A percentile compares a stretch with the other conserved stretches of the same genome.
Evolutionary conservation across 2,329 filamentous ascomycete species (phyloP).

Genomic region (Aspergillus latus): DNA sequence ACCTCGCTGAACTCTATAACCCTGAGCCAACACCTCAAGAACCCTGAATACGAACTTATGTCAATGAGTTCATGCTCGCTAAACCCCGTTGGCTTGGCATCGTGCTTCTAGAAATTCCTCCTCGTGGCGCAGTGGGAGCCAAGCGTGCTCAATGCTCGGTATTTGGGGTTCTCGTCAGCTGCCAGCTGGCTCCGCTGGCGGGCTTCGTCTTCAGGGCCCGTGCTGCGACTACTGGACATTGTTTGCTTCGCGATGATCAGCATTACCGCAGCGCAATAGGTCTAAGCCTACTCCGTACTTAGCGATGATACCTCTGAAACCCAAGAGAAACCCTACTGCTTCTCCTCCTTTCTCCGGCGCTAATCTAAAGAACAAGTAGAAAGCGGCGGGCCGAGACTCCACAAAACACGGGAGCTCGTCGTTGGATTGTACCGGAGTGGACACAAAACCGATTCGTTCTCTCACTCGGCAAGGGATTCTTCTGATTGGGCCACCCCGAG

Average conservation of each 20-base stretch:
- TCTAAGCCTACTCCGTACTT: neutral
- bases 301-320: constrained; percentile 5
- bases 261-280: neutral
- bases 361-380: neutral
- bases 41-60: constrained; percentile 7
- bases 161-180: neutral
- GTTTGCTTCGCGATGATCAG: neutral
- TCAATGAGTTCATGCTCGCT: neutral
- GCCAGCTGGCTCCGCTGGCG: neutral
- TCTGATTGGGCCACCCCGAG: constrained; percentile 34
- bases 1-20: constrained; percentile 62
- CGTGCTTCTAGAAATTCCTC: constrained; percentile 2
- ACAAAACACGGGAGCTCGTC: constrained; percentile 4
- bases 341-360: neutral
- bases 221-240: neutral
- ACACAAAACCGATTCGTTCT: neutral
- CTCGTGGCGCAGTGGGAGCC: neutral
- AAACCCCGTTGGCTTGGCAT: neutral
- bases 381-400: constrained; percentile 7
- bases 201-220: neutral
- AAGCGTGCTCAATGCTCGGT: neutral
- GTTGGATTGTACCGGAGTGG: neutral
- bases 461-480: constrained; percentile 32
- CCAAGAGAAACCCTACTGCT: constrained; percentile 2
- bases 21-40: constrained; percentile 39